Conservation (phyloP, 768 basidiomycete species). For the Suillus subalutaceus region DNA sequence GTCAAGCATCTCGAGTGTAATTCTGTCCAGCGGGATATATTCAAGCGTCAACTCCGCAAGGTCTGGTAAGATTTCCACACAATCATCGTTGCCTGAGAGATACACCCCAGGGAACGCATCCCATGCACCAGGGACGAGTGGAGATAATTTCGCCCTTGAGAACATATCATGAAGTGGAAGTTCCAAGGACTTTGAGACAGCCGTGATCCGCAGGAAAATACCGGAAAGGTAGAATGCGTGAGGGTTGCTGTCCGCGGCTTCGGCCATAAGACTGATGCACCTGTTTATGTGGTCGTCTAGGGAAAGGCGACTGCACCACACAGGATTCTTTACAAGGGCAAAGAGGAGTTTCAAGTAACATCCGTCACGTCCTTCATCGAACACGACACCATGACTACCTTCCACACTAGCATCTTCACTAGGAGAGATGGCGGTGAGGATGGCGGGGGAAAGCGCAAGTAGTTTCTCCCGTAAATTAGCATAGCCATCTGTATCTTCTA, state of each 20-base stretch:
- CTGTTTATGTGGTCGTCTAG: constrained; percentile 5
- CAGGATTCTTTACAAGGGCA: constrained; percentile 2
- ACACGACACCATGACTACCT: not conserved
- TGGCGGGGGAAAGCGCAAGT: constrained; percentile 7
- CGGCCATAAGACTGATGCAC: constrained; percentile 2
- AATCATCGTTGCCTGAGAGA: constrained; percentile 8
- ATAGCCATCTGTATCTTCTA: constrained; percentile 1
- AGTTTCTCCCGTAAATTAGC: not conserved
- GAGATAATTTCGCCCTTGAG: constrained; percentile 4
- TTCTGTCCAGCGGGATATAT: constrained; percentile 3
- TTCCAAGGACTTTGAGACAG: not conserved
- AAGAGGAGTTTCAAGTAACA: constrained; percentile 7
- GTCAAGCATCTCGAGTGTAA: not conserved
- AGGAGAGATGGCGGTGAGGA: constrained; percentile 6
- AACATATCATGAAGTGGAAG: not conserved
- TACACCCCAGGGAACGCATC: constrained; percentile 8
- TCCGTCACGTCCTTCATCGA: constrained; percentile 6
- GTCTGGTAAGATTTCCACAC: constrained; percentile 6
- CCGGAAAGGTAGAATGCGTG: constrained; percentile 2
- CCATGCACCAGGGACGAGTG: constrained; percentile 4
- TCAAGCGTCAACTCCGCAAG: constrained; percentile 8
- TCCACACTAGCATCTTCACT: constrained; percentile 7
- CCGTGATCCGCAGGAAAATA: constrained; percentile 6
- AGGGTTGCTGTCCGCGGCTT: constrained; percentile 6
- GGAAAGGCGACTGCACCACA: constrained; percentile 1